Percentiles rank a stretch among this genome's conserved stretches.
These are phyloP conservation scores for Phellopilus nigrolimitatus DNA, from an alignment of 1,284 basidiomycete species.

Conservation along the genomic window DNA sequence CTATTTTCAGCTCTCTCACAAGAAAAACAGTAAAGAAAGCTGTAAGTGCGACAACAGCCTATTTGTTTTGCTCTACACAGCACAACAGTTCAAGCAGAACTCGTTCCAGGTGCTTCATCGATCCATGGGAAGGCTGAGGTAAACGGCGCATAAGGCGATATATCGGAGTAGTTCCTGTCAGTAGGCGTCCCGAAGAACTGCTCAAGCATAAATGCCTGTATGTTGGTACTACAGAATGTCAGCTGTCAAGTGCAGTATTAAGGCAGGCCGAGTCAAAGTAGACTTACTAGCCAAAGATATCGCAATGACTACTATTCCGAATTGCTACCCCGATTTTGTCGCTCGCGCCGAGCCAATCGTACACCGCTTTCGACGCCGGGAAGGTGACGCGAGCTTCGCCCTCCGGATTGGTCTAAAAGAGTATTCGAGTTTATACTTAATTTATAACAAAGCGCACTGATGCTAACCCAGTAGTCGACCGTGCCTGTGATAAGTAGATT, in stretches of 20 bases:
- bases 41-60: no score
- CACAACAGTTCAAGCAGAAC: no score
- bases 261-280: not conserved
- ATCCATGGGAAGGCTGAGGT: constrained; percentile 13
- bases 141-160: constrained; percentile 10
- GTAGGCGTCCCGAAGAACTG: constrained; percentile 18
- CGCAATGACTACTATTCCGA: constrained; percentile 25
- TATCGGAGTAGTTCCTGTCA: constrained; percentile 16
- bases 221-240: constrained; percentile 8
- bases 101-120: not conserved
- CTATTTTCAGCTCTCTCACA: no score
- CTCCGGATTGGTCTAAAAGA: constrained; percentile 22
- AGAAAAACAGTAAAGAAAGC: no score
- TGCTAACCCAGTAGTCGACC: constrained; percentile 21
- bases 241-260: not conserved
- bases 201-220: constrained; percentile 18
- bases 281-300: constrained; percentile 29
- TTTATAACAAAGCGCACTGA: not conserved
- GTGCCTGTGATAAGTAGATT: constrained; percentile 9
- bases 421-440: not conserved
- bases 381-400: constrained; percentile 26
- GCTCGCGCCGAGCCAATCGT: constrained; percentile 24
- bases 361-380: constrained; percentile 25
- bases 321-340: constrained; percentile 27
- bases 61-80: no score